Percentiles rank a stretch among this genome's conserved stretches.
Evolutionary conservation across 1,139 yeast species (phyloP).

Genomic region (Pichia sp.): DNA sequence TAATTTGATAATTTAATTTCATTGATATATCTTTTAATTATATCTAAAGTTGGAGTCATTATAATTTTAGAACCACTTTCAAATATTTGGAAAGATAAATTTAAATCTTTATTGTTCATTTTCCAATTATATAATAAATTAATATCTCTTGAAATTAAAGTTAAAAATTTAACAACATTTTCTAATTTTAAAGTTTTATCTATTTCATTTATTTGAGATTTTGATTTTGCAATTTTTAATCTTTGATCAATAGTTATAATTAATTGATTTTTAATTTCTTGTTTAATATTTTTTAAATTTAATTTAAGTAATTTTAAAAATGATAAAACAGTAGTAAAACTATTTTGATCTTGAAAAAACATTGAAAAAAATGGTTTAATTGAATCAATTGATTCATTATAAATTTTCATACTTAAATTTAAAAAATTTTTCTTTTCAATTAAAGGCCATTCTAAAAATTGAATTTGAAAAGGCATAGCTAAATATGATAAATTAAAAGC

Average conservation of each 20-base stretch:
- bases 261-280: conserved; percentile 13
- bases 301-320: conserved; percentile 17
- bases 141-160: conserved; percentile 20
- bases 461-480: conserved; percentile 22
- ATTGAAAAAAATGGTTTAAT: conserved; percentile 8
- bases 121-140: conserved; percentile 24
- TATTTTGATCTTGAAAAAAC: conserved; percentile 20
- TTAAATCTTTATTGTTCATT: conserved; percentile 18
- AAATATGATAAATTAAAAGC: conserved; percentile 21
- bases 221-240: conserved; percentile 7
- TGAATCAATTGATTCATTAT: conserved; percentile 13
- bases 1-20: conserved; percentile 9
- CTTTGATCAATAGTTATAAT: conserved; percentile 4
- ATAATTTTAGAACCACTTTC: conserved; percentile 18
- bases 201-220: conserved; percentile 1
- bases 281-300: conserved; percentile 17
- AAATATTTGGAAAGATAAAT: conserved; percentile 18
- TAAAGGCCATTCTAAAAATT: conserved; percentile 25
- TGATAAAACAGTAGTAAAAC: conserved; percentile 20
- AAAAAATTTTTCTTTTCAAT: conserved; percentile 12
- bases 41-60: conserved; percentile 17
- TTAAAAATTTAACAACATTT: conserved; percentile 17
- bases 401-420: conserved; percentile 13
- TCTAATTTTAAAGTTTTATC: conserved; percentile 11
- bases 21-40: conserved; percentile 6